Conservation (phyloP, 2,329 filamentous ascomycete species). For the Boeremia exigua region DNA sequence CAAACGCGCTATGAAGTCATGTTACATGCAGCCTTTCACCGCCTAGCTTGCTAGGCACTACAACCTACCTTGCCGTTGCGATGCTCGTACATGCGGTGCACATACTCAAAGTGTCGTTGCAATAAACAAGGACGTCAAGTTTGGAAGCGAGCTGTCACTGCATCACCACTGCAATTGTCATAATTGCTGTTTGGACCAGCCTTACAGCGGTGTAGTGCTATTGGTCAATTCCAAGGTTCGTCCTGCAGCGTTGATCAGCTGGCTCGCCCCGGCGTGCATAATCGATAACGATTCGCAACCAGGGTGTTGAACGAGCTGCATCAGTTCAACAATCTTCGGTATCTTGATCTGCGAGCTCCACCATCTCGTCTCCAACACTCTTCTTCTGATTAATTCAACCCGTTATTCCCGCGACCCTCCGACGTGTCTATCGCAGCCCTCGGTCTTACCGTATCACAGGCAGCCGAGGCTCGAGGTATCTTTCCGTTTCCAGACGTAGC, state of each 20-base stretch:
- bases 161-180: slow-evolving; percentile 5
- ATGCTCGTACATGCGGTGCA: not conserved
- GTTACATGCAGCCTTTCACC: not conserved
- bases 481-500: slow-evolving; percentile 27
- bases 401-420: slow-evolving; percentile 20
- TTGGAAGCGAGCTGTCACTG: slow-evolving; percentile 12
- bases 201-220: slow-evolving; percentile 14
- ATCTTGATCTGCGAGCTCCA: slow-evolving; percentile 9
- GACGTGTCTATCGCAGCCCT: slow-evolving; percentile 22
- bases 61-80: not conserved
- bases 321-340: slow-evolving; percentile 14
- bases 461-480: slow-evolving; percentile 40
- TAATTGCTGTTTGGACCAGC: slow-evolving; percentile 7
- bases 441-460: slow-evolving; percentile 43
- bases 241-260: slow-evolving; percentile 34
- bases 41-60: not conserved
- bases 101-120: not conserved
- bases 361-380: slow-evolving; percentile 6
- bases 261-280: slow-evolving; percentile 15
- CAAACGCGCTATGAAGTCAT: slow-evolving; percentile 2
- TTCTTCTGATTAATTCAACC: slow-evolving; percentile 4
- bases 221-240: slow-evolving; percentile 26
- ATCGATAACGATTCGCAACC: slow-evolving; percentile 12
- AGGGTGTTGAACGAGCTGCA: slow-evolving; percentile 13
- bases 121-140: not conserved